Conservation (phyloP, 768 basidiomycete genomes). For the Suillus clintonianus region DNA sequence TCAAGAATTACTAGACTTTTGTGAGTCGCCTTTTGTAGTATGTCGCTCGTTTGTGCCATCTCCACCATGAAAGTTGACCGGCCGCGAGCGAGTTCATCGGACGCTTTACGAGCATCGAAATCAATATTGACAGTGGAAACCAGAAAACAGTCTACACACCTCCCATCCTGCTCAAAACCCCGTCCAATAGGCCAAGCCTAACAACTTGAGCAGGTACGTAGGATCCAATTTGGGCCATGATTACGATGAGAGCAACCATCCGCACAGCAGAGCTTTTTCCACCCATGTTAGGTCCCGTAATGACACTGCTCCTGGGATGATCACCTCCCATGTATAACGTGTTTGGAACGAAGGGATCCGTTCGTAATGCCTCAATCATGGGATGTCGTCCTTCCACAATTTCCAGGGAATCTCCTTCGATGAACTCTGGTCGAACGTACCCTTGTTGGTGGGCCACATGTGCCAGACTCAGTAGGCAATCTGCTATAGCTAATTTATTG, state of each 20-base stretch:
- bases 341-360: slow-evolving; percentile 88
- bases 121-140: neutral
- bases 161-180: slow-evolving; percentile 88
- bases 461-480: slow-evolving; percentile 87
- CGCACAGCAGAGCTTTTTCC: slow-evolving; percentile 84
- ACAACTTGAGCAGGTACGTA: slow-evolving; percentile 85
- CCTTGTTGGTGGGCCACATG: slow-evolving; percentile 73
- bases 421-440: slow-evolving; percentile 79
- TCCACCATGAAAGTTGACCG: slow-evolving; percentile 98
- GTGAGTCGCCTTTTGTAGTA: slow-evolving; percentile 72
- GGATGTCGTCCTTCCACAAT: slow-evolving; percentile 90
- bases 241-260: slow-evolving; percentile 73
- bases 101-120: slow-evolving; percentile 48
- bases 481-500: slow-evolving; percentile 78
- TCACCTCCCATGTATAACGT: slow-evolving; percentile 63
- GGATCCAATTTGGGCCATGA: slow-evolving; percentile 87
- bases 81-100: slow-evolving; percentile 83
- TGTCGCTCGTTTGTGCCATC: slow-evolving; percentile 91
- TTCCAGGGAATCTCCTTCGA: slow-evolving; percentile 64
- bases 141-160: slow-evolving; percentile 44
- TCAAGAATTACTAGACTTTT: slow-evolving; percentile 89
- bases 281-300: slow-evolving; percentile 88
- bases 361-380: slow-evolving; percentile 79
- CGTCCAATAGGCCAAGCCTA: slow-evolving; percentile 78
- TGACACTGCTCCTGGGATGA: slow-evolving; percentile 59